Evolutionary conservation across 768 basidiomycete species (phyloP), one percentile per base, ranked within the genome.

Genomic region (Mycena rebaudengoi): DNA sequence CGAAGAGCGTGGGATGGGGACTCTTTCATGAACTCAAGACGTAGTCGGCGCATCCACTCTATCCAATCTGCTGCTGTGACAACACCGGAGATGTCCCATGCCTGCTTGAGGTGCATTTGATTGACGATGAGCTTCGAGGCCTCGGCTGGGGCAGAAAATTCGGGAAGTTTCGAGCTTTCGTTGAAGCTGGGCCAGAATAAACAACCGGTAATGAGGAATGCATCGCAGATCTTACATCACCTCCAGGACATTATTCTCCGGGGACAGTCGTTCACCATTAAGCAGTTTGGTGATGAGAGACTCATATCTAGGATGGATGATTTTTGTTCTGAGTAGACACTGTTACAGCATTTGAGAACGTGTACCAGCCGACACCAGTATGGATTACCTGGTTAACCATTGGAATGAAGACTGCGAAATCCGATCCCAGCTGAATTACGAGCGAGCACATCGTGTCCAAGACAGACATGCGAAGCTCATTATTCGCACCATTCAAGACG

Each of bases 1-100:
- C 98, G 88, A 37, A 99, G 85, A n/a, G 98, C 98, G 79, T 97
- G 96, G 2, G 96, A 98, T 0, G 98, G 97, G 0, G 97, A 98
- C 66, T 99, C 96, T 72, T 96, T 94, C 91, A 99, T 96, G 71
- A 99, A 91, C 74, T 98, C 96, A 2, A 96, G 92, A 18, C 95
- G 90, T 10, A 99, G 85, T 16, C 91, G 86, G 71, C 93, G 95
- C 82, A 98, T 91, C 98, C 98, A 99, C 37, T 96, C 95, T 18
- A 85, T 79, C 98, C 98, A 99, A 67, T 99, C 96, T 44, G 95
- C 92, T 53, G 85, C 83, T 2, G 92, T 92, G 25, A 84, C 79
- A 7, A 94, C 84, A 63, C 87, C 84, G 7, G 92, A 91, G 2
- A 88, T 86, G 68, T 98, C 96, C 97, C 98, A 99, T 1, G 96